Percentiles rank a stretch among this genome's conserved stretches.
Evolutionary conservation across 1,284 basidiomycete species (phyloP).

Genomic region (Malassezia obtusa): DNA sequence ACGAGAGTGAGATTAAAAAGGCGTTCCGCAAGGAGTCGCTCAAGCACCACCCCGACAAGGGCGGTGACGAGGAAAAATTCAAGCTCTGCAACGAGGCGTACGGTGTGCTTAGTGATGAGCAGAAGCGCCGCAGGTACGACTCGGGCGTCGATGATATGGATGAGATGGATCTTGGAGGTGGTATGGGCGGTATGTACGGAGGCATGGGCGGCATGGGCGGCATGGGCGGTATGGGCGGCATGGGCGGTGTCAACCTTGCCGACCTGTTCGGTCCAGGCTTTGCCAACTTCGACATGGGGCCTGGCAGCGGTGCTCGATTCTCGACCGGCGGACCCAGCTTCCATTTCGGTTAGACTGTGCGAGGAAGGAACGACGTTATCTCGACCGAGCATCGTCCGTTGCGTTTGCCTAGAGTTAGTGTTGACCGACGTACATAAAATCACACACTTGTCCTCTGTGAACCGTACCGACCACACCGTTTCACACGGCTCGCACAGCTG

Average conservation of each 20-base stretch:
- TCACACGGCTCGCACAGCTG: slow-evolving; percentile 52
- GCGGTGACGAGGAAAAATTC: slow-evolving; percentile 47
- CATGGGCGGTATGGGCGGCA: slow-evolving; percentile 10
- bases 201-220: slow-evolving; percentile 19
- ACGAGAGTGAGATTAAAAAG: slow-evolving; percentile 71
- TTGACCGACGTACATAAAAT: slow-evolving; percentile 56
- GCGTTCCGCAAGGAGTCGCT: slow-evolving; percentile 39
- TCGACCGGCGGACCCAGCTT: slow-evolving; percentile 6
- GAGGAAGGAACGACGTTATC: slow-evolving; percentile 52
- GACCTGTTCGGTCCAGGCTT: slow-evolving; percentile 32
- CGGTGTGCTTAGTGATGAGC: slow-evolving; percentile 34
- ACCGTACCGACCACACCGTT: slow-evolving; percentile 77
- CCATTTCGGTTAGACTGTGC: slow-evolving; percentile 9
- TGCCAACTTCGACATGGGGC: slow-evolving; percentile 27
- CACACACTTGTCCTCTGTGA: slow-evolving; percentile 66
- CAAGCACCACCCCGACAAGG: slow-evolving; percentile 48
- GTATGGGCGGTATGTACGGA: slow-evolving; percentile 15
- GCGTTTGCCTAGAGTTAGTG: slow-evolving; percentile 52
- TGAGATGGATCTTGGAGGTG: slow-evolving; percentile 19
- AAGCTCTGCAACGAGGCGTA: slow-evolving; percentile 46
- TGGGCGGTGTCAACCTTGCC: slow-evolving; percentile 38
- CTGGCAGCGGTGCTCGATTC: slow-evolving; percentile 13
- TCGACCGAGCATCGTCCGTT: slow-evolving; percentile 80
- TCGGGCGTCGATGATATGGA: slow-evolving; percentile 42
- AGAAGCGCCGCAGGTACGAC: slow-evolving; percentile 42